Percentiles rank a stretch among this genome's conserved stretches.
Evolutionary conservation across 106 monocot genomes (phyloP).

Genomic region (Alisma plantagoaquatica): DNA sequence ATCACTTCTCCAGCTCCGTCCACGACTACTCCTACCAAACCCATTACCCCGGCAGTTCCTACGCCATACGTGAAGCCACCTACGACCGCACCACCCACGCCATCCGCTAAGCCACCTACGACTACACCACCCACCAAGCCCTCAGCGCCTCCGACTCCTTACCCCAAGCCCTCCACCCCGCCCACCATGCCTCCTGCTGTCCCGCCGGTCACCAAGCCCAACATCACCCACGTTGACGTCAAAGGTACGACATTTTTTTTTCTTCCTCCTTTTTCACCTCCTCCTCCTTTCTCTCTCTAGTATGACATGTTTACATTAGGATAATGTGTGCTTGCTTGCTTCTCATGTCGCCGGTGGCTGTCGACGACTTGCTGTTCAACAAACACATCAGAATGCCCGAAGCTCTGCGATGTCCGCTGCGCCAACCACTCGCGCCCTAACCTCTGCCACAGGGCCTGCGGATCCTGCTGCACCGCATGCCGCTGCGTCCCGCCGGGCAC

Average conservation of each 20-base stretch:
- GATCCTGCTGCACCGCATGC: conserved; percentile 10
- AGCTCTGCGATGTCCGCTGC: conserved; percentile 7
- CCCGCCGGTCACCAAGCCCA: background rate
- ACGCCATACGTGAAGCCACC: background rate
- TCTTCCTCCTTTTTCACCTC: too few relatives aligned
- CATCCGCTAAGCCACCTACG: too few relatives aligned
- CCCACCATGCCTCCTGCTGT: background rate
- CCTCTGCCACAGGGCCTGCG: conserved; percentile 9
- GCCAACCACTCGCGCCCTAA: conserved; percentile 7
- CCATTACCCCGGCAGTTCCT: too few relatives aligned
- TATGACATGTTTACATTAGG: background rate
- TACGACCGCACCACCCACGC: too few relatives aligned
- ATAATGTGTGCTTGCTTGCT: background rate
- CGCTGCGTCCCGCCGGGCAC: conserved; percentile 11
- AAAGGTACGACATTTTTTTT: conserved; percentile 6
- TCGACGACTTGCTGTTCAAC: too few relatives aligned
- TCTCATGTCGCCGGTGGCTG: too few relatives aligned
- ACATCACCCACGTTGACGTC: conserved; percentile 2
- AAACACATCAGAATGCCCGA: conserved; percentile 8
- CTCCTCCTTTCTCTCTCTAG: background rate
- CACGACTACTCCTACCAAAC: too few relatives aligned
- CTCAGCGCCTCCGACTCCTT: too few relatives aligned
- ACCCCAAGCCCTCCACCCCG: background rate
- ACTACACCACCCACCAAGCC: too few relatives aligned
- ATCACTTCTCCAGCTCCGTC: background rate